Conservation (phyloP, 768 basidiomycete genomes). For the Lactarius vividus region DNA sequence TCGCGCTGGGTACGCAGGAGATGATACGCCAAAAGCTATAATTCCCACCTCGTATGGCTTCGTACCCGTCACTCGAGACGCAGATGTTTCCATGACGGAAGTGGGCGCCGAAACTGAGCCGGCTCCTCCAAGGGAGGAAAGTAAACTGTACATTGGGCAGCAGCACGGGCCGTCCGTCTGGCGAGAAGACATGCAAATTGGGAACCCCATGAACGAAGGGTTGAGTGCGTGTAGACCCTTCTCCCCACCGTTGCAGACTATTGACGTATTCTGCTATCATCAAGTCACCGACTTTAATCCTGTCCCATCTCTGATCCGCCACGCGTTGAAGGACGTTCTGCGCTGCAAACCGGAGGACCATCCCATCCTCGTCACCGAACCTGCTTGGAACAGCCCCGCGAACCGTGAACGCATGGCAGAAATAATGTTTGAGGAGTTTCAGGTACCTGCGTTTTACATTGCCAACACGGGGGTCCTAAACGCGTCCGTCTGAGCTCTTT, state of each 20-base stretch:
- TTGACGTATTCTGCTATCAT: not conserved
- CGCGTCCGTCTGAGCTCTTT: conserved; percentile 49
- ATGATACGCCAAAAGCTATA: conserved; percentile 91
- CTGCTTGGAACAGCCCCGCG: conserved; percentile 93
- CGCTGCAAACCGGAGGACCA: conserved; percentile 78
- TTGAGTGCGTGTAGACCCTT: conserved; percentile 56
- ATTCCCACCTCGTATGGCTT: conserved; percentile 90
- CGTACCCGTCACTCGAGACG: conserved; percentile 43
- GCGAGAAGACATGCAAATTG: conserved; percentile 86
- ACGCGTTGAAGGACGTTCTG: conserved; percentile 76
- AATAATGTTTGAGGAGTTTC: conserved; percentile 96
- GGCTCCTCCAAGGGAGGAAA: conserved; percentile 41
- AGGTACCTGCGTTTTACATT: conserved; percentile 93
- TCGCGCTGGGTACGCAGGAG: conserved; percentile 95
- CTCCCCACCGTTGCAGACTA: not conserved
- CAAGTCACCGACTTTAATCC: conserved; percentile 76
- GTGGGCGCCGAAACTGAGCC: conserved; percentile 41
- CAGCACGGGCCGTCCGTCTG: conserved; percentile 85
- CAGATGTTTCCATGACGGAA: conserved; percentile 56
- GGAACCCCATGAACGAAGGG: conserved; percentile 79
- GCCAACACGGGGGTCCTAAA: conserved; percentile 93
- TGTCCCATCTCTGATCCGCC: conserved; percentile 64
- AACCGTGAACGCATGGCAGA: conserved; percentile 95
- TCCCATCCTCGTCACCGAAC: conserved; percentile 90
- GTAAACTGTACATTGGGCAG: conserved; percentile 79